Evolutionary conservation across 1,284 basidiomycete species (phyloP), one percentile per base, ranked within the genome.

Genomic region (Leccinum angustisporum): DNA sequence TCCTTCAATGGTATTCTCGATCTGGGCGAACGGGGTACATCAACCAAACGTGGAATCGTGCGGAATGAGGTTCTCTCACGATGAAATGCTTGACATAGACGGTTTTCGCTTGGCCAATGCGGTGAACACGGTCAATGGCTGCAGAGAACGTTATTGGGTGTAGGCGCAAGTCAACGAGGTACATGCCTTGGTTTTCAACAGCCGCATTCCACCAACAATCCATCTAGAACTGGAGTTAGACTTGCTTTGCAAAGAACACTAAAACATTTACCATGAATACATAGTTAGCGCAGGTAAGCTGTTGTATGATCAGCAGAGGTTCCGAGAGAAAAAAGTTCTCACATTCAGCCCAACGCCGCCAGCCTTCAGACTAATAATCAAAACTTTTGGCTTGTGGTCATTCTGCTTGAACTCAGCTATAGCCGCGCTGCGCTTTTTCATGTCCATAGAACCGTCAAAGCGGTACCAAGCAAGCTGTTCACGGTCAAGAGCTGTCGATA

Each of bases 131-230:
- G 69, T 92, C 90, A 67, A 91, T 88, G 14, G 90, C 90, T 91
- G 56, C 18, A 36, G 13, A 57, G 1, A 46, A 56, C 25, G 38
- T 67, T 67, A 72, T 65, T 67, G 25, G 71, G 5, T 66, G 73
- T 31, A 61, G n/a, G 16, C 5, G 50, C 8, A 1, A 16, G 16
- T 36, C 11, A 54, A n/a, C 14, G 2, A 18, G 31, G 61, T 10
- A 71, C 79, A 66, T 65, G 92, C 92, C 94, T 83, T 97, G 95
- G 66, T 91, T 90, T 75, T 96, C 94, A 21, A 85, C 90, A 0
- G 94, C 94, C 27, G 92, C 86, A 73, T 95, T 96, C 93, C 94
- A 97, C 93, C 93, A 96, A 65, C 93, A 95, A 69, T 97, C 95
- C 92, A 96, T 95, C 92, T 92, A 38, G 27, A 31, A 21, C 31